phyloP scores from a whole-genome alignment of 345 rosid genomes.

The Trapa bicornis region DNA sequence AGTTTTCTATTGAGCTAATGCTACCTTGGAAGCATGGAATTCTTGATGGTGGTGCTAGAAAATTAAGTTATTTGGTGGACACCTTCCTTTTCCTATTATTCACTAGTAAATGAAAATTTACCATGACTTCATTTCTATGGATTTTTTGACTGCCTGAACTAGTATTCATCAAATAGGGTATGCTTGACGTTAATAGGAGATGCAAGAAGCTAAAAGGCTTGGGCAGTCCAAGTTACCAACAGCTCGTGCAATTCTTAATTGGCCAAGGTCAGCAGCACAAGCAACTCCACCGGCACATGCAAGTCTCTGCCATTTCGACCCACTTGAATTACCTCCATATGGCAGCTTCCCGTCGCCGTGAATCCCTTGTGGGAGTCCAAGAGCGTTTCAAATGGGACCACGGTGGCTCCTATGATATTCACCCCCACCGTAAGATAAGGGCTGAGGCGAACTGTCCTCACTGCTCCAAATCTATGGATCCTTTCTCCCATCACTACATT shows the following conservation, averaged over 20 bases:
- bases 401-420: slow-evolving; percentile 24
- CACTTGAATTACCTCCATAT: slow-evolving; percentile 31
- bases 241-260: slow-evolving; percentile 10
- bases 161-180: background rate
- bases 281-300: slow-evolving; percentile 10
- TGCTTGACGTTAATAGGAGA: slow-evolving; percentile 13
- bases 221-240: slow-evolving; percentile 14
- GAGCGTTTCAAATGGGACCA: slow-evolving; percentile 68
- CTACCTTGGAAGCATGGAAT: background rate
- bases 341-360: slow-evolving; percentile 33
- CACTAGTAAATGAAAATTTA: background rate
- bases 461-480: slow-evolving; percentile 76
- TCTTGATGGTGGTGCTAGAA: background rate
- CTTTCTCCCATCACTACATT: slow-evolving; percentile 50
- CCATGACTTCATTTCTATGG: background rate
- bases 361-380: slow-evolving; percentile 33
- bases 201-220: slow-evolving; percentile 43
- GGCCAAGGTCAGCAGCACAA: slow-evolving; percentile 3
- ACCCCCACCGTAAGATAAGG: slow-evolving; percentile 44
- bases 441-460: slow-evolving; percentile 96
- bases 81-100: background rate
- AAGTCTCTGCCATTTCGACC: slow-evolving; percentile 20
- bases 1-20: background rate
- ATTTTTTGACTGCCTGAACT: background rate
- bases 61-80: background rate